Percentiles rank a stretch among this genome's conserved stretches.
These are phyloP conservation scores for Epichloe coenophiala DNA, from an alignment of 2,329 filamentous ascomycete species.

Conservation along the genomic window DNA sequence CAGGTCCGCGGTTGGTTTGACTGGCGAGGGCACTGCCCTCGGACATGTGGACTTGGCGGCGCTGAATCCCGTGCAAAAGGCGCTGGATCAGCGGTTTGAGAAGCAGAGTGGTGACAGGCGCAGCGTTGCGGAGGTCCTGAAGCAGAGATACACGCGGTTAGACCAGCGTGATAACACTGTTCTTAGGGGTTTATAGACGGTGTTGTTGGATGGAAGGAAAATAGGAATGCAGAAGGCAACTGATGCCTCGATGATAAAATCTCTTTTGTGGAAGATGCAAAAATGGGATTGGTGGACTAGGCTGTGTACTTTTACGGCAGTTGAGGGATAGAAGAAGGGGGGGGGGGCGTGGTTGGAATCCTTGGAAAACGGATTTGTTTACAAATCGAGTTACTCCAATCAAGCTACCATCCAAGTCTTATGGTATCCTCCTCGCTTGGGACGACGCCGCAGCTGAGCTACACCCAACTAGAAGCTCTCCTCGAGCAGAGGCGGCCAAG, in stretches of 20 bases:
- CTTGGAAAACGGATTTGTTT: background rate
- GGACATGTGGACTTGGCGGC: conserved; percentile 7
- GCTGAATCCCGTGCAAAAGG: conserved; percentile 31
- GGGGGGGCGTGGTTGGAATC: background rate
- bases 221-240: background rate
- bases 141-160: conserved; percentile 39
- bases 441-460: too few species aligned
- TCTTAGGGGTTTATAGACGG: conserved; percentile 24
- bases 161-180: conserved; percentile 31
- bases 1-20: conserved; percentile 20
- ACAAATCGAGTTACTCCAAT: too few species aligned
- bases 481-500: too few species aligned
- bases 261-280: background rate
- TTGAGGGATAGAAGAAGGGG: background rate
- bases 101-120: conserved; percentile 28
- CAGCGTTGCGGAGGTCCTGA: conserved; percentile 38
- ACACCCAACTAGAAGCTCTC: too few species aligned
- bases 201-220: background rate
- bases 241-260: background rate
- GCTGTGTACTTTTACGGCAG: background rate
- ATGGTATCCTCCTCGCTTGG: too few species aligned
- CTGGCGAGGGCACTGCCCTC: conserved; percentile 14
- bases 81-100: conserved; percentile 38
- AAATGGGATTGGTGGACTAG: background rate
- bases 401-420: too few species aligned